phyloP scores from a whole-genome alignment of 2,329 filamentous ascomycete genomes.

The Cladophialophora exuberans region DNA sequence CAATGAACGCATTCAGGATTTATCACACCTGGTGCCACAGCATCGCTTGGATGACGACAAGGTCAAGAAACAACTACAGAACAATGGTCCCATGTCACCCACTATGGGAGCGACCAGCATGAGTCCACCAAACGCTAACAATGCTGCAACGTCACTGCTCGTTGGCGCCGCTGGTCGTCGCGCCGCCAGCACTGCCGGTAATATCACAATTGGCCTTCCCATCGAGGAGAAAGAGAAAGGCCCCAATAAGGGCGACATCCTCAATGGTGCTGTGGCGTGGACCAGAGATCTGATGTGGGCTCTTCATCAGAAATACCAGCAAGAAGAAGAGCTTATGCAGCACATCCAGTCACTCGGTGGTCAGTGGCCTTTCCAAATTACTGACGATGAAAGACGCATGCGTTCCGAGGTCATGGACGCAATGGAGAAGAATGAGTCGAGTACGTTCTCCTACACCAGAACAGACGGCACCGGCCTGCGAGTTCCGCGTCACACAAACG shows the following conservation, averaged over 20 bases:
- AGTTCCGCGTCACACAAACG: slow-evolving; percentile 91
- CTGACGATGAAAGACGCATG: slow-evolving; percentile 95
- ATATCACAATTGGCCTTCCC: slow-evolving; percentile 89
- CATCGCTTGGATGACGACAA: slow-evolving; percentile 97
- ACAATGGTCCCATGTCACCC: slow-evolving; percentile 86
- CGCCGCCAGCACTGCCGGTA: slow-evolving; percentile 73
- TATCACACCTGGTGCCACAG: slow-evolving; percentile 87
- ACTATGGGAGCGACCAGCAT: slow-evolving; percentile 72
- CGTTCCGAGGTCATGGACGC: slow-evolving; percentile 88
- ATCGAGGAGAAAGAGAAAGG: slow-evolving; percentile 98
- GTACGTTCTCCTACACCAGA: slow-evolving; percentile 82
- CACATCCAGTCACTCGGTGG: slow-evolving; percentile 73
- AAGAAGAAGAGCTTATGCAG: slow-evolving; percentile 84
- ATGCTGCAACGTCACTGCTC: slow-evolving; percentile 77
- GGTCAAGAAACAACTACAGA: slow-evolving; percentile 90
- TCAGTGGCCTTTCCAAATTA: slow-evolving; percentile 76
- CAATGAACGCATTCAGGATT: slow-evolving; percentile 96
- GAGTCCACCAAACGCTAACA: slow-evolving; percentile 62
- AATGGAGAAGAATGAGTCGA: slow-evolving; percentile 75
- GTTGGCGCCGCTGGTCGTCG: slow-evolving; percentile 82
- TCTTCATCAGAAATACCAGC: slow-evolving; percentile 82
- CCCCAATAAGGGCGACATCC: slow-evolving; percentile 97
- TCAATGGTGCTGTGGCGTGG: slow-evolving; percentile 97
- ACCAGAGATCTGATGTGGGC: slow-evolving; percentile 98
- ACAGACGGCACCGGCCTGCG: slow-evolving; percentile 81